These are phyloP conservation scores for Rosa hybrid DNA, from an alignment of 331 rosid species.

Conservation along the genomic window DNA sequence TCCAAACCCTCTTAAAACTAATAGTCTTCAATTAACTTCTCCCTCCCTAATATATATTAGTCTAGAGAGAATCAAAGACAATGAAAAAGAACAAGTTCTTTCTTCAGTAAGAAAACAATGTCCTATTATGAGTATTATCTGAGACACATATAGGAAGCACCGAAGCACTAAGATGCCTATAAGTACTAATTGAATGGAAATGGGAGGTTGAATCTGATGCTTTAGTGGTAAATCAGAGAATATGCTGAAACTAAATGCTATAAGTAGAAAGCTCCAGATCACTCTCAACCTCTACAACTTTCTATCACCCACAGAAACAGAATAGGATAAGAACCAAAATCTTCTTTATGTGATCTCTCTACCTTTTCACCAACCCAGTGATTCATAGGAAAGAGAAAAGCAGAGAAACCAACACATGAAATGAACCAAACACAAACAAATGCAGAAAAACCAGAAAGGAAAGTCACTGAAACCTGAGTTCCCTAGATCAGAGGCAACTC, in stretches of 20 bases:
- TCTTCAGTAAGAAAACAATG: background rate
- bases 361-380: slow-evolving; percentile 36
- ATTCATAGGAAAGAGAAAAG: slow-evolving; percentile 26
- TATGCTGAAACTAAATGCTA: slow-evolving; percentile 27
- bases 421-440: slow-evolving; percentile 24
- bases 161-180: slow-evolving; percentile 30
- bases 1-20: slow-evolving; percentile 16
- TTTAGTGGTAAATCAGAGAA: slow-evolving; percentile 14
- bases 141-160: slow-evolving; percentile 19
- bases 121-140: slow-evolving; percentile 20
- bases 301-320: slow-evolving; percentile 20
- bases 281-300: slow-evolving; percentile 28
- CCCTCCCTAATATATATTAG: slow-evolving; percentile 26
- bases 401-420: slow-evolving; percentile 32
- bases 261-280: slow-evolving; percentile 28
- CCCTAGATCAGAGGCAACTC: slow-evolving; percentile 35
- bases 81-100: background rate
- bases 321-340: slow-evolving; percentile 28
- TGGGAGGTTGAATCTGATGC: background rate
- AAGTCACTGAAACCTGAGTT: slow-evolving; percentile 22
- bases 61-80: slow-evolving; percentile 20
- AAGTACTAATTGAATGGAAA: background rate
- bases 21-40: slow-evolving; percentile 22
- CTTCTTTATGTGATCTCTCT: slow-evolving; percentile 19
- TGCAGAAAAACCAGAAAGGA: slow-evolving; percentile 13